These are phyloP conservation scores for Camellia japonica DNA, from an alignment of 148 eudicot species.

Conservation along the genomic window DNA sequence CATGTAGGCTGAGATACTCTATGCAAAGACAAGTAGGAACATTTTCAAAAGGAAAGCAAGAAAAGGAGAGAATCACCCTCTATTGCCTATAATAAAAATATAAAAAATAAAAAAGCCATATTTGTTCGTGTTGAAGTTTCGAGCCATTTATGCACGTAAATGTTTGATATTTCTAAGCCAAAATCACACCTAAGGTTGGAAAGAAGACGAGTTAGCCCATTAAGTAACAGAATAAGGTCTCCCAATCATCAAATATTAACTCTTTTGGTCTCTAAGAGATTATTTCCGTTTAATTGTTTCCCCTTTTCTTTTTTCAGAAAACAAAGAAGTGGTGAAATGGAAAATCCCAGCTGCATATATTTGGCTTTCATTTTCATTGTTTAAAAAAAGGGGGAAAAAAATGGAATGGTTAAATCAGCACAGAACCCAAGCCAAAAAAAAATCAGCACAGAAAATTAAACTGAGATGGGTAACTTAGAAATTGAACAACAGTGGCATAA, in stretches of 20 bases:
- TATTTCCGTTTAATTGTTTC: not conserved
- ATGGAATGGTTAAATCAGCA: too few species aligned
- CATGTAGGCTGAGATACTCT: constrained; percentile 89
- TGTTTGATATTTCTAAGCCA: not conserved
- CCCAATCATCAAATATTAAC: too few species aligned
- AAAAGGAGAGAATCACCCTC: not conserved
- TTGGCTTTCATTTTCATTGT: not conserved
- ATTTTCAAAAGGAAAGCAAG: not conserved
- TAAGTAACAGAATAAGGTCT: too few species aligned
- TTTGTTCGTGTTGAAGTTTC: not conserved
- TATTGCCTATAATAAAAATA: not conserved
- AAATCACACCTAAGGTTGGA: not conserved
- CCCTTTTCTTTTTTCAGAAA: not conserved
- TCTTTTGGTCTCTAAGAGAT: not conserved
- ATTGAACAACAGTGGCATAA: not conserved
- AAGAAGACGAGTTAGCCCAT: not conserved
- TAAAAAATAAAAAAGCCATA: not conserved
- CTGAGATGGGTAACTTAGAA: not conserved
- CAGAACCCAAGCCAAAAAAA: not conserved
- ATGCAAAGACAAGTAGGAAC: constrained; percentile 3
- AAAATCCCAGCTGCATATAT: not conserved
- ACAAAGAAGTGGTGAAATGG: not conserved
- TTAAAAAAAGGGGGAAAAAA: too few species aligned
- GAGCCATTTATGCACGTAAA: not conserved
- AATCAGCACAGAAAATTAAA: not conserved